Evolutionary conservation across 192 early-diverging fungal genomes (phyloP), one percentile per base, ranked within the genome.

Genomic region (Phlyctochytrium planicorne): DNA sequence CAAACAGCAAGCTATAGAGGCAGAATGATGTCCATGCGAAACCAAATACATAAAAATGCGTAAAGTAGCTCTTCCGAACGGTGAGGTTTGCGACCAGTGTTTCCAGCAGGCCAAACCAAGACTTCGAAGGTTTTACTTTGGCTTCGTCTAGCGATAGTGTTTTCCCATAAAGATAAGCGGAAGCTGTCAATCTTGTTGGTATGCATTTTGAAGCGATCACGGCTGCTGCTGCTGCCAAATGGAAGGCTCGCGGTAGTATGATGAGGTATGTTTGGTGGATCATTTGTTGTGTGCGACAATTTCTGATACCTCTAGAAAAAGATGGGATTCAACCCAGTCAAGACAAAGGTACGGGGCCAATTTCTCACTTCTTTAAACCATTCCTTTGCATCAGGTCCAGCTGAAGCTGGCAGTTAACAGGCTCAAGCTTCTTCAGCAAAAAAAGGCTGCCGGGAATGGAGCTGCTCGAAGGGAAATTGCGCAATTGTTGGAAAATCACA

Each of bases 371-470:
- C 20, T 47, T 14, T 6, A 47, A 47, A 6, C 40, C 20, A 20
- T 47, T 20, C 20, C 40, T 47, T 20, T 20, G 40, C 40, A 14
- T 20, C 40, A 98, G 80, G 93, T 96, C 33, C 90, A 93, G 70
- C 82, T 98, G 30, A 96, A 93, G 75, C 83, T 98, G 23, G 82
- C 92, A 16, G 82, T 93, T 69, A 91, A 90, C 77, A 82, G 94
- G 32, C 87, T 98, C 14, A 91, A 90, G 78, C 86, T 96, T 65
- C 80, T 94, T 1, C 92, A 97, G 61, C 88, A 85, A 50, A 98
- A 97, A 62, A 96, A 94, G 73, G 81, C 77, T 37, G 84, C 89
- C 23, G 72, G 90, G 6, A 90, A 90, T 57, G 77, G 90, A 53
- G 82, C 87, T 52, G 86, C 87, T 12, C 87, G 93, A 47, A 84